Conservation (phyloP, 352 stramenopile species). For the Bremia lactucae region DNA sequence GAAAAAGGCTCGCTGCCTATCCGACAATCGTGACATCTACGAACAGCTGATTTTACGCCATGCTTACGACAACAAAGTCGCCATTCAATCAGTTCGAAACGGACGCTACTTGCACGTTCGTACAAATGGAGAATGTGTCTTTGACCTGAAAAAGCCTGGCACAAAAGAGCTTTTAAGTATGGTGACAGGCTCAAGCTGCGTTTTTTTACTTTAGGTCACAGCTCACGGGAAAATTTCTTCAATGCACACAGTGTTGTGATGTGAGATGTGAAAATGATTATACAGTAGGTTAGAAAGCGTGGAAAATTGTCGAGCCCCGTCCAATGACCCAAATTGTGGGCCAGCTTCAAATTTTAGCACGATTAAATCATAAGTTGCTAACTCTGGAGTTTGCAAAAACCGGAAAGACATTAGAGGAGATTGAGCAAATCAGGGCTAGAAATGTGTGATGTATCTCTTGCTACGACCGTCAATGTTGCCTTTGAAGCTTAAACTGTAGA, state of each 20-base stretch:
- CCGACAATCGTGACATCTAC: constrained; percentile 18
- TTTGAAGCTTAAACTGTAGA: too few species aligned
- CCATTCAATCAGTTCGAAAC: constrained; percentile 19
- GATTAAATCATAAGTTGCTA: too few species aligned
- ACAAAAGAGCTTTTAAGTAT: constrained; percentile 26
- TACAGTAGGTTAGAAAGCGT: constrained; percentile 10
- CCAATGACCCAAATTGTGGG: too few species aligned
- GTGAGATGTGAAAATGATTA: constrained; percentile 19
- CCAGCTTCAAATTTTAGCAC: too few species aligned
- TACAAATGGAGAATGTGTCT: constrained; percentile 17
- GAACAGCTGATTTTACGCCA: constrained; percentile 22
- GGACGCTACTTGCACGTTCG: constrained; percentile 20
- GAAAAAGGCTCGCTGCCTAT: constrained; percentile 22
- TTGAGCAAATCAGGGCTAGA: too few species aligned
- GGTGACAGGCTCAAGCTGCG: constrained; percentile 15
- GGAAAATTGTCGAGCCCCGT: constrained; percentile 17
- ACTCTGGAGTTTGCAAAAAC: too few species aligned
- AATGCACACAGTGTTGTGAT: constrained; percentile 9
- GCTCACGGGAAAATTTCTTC: constrained; percentile 18
- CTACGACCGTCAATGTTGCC: too few species aligned
- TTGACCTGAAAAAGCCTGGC: constrained; percentile 19
- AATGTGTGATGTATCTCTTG: too few species aligned
- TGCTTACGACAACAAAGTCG: constrained; percentile 21
- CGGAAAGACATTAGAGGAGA: too few species aligned
- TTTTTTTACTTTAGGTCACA: constrained; percentile 24